Evolutionary conservation across 2,329 filamentous ascomycete species (phyloP).

Genomic region (Venturia pyrina): DNA sequence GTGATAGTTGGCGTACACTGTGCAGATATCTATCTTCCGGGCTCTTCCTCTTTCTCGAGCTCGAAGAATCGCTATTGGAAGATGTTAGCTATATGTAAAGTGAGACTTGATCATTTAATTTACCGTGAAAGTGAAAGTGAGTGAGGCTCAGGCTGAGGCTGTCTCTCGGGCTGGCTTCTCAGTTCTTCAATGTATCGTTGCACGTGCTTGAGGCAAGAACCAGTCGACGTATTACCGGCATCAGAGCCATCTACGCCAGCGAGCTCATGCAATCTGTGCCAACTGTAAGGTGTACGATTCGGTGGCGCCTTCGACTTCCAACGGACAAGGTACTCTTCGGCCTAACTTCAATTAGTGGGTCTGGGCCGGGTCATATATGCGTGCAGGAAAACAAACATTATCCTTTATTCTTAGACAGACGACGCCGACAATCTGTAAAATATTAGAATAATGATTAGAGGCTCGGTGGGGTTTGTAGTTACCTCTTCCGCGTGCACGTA

Average conservation of each 20-base stretch:
- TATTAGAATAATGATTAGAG: neutral
- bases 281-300: slow-evolving; percentile 26
- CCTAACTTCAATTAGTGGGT: slow-evolving; percentile 20
- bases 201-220: slow-evolving; percentile 27
- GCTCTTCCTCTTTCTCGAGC: neutral
- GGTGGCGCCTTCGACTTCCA: slow-evolving; percentile 24
- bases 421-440: neutral
- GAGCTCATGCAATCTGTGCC: slow-evolving; percentile 34
- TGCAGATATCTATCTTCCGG: neutral
- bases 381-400: neutral
- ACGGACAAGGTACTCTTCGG: slow-evolving; percentile 33
- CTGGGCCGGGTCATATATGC: neutral
- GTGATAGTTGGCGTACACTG: neutral
- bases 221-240: neutral
- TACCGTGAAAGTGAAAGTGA: neutral
- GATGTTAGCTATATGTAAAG: neutral
- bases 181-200: slow-evolving; percentile 32
- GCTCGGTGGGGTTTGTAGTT: slow-evolving; percentile 9
- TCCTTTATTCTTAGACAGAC: neutral
- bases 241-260: slow-evolving; percentile 6
- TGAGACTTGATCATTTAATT: neutral
- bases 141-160: neutral
- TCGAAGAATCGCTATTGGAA: neutral
- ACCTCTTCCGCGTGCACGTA: slow-evolving; percentile 22
- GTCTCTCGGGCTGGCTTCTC: neutral